Base-by-base conservation (phyloP, 2,329 filamentous ascomycete genomes). In the Colletotrichum spaethianum region DNA sequence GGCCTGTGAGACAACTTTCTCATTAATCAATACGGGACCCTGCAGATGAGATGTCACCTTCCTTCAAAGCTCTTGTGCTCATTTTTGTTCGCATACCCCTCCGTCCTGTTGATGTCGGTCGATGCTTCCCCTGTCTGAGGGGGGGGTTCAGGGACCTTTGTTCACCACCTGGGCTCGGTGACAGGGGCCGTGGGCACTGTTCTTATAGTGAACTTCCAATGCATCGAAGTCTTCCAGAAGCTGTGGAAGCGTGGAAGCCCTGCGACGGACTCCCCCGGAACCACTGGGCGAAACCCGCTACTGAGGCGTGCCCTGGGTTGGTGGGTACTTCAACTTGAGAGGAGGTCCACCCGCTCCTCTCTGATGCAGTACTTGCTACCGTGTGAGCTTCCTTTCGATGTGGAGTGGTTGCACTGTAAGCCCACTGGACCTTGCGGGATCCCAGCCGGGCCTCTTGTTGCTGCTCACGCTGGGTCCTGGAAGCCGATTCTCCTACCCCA, bases 221-320 rank as follows among this genome's bases (percentile, higher is more conserved):
- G 31, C 67, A 62, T 71, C 23, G 66, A 73, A 73, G 40, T 33
- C 31, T 73, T 73, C 70, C 62, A 73, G 70, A 73, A 73, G 62
- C 50, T 71, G 57, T 71, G 70, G 70, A 67, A 62, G 57, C 46
- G 59, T 71, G 53, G 42, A 67, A 59, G 66, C 38, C 66, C 60
- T 71, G 67, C 50, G 31, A 31, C 53, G 63, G 64, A 28, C 52
- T 53, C 46, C 40, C 69, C 60, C 56, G n/a, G 61, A 53, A 46
- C 55, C 48, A 44, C 55, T 67, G 8, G 57, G 61, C 26, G 20
- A 61, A 57, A 56, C 50, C 70, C 61, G 40, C 42, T 56, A 48
- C 40, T 62, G 42, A 33, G 53, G 53, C 40, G 31, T 33, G 44
- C 44, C 36, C 65, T 67, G 48, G 61, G 20, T 4, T 23, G 40